phyloP scores from a whole-genome alignment of 1,139 yeast species.

The Debaryomycetaceae sp. region DNA sequence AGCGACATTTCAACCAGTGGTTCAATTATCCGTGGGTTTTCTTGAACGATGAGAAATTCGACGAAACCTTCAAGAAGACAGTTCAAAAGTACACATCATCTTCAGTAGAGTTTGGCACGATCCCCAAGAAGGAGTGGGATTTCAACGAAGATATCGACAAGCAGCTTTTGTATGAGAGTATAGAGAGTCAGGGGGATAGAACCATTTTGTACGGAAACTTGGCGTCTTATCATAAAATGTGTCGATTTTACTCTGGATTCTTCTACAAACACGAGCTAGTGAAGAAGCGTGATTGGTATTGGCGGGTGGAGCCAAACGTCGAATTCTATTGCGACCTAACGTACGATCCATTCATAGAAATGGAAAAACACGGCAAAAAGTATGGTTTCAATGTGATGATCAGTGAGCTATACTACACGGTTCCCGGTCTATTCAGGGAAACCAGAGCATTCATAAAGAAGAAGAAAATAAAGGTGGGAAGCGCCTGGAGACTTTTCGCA shows the following conservation, averaged over 20 bases:
- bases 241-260: slow-evolving; percentile 70
- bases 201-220: slow-evolving; percentile 77
- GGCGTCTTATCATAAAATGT: slow-evolving; percentile 71
- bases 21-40: slow-evolving; percentile 87
- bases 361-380: slow-evolving; percentile 65
- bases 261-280: slow-evolving; percentile 76
- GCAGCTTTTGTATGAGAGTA: slow-evolving; percentile 47
- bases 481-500: slow-evolving; percentile 57
- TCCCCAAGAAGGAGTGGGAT: slow-evolving; percentile 68
- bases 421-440: slow-evolving; percentile 73
- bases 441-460: slow-evolving; percentile 59
- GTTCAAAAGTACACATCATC: slow-evolving; percentile 52
- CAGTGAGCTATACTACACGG: slow-evolving; percentile 71
- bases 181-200: slow-evolving; percentile 73
- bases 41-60: slow-evolving; percentile 73
- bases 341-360: slow-evolving; percentile 83
- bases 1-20: slow-evolving; percentile 88
- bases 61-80: slow-evolving; percentile 52
- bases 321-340: slow-evolving; percentile 86
- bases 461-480: slow-evolving; percentile 44
- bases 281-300: slow-evolving; percentile 74
- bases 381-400: slow-evolving; percentile 83
- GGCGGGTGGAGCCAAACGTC: slow-evolving; percentile 93
- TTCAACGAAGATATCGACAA: slow-evolving; percentile 29
- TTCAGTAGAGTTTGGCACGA: slow-evolving; percentile 63